A percentile compares a stretch with the other conserved stretches of the same genome.
phyloP scores from a whole-genome alignment of 345 rosid species.

The Aurinia saxatilis region DNA sequence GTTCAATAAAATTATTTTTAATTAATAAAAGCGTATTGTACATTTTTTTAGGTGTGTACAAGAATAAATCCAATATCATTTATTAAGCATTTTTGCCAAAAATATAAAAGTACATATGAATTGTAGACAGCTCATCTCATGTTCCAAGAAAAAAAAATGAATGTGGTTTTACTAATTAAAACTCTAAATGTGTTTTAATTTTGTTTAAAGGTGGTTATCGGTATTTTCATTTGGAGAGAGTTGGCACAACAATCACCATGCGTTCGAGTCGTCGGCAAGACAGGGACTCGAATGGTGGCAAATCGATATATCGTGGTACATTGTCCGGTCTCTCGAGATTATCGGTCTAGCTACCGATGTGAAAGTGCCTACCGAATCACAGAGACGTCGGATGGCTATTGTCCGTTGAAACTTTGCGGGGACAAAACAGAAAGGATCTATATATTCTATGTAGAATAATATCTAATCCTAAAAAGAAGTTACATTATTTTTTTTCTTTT shows the following conservation, averaged over 20 bases:
- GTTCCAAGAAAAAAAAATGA: neutral
- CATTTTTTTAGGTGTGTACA: constrained; percentile 2
- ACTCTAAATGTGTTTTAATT: neutral
- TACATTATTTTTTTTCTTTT: neutral
- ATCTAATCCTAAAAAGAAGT: neutral
- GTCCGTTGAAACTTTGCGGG: constrained; percentile 11
- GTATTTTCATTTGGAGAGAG: constrained; percentile 86
- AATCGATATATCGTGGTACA: constrained; percentile 76
- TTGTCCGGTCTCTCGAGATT: constrained; percentile 48
- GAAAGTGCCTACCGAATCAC: constrained; percentile 53
- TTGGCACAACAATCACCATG: constrained; percentile 94
- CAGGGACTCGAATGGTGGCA: constrained; percentile 97
- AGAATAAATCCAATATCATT: neutral
- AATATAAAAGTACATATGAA: neutral
- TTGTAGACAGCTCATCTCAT: constrained; percentile 8
- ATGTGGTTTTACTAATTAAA: neutral
- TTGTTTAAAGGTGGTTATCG: constrained; percentile 63
- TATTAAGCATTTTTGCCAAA: neutral
- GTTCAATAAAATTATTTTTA: neutral
- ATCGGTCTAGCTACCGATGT: constrained; percentile 71
- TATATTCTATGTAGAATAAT: constrained; percentile 19
- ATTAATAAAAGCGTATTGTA: neutral
- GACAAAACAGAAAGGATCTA: neutral
- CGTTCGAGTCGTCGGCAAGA: constrained; percentile 71
- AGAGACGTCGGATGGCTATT: constrained; percentile 49